Percentiles rank a stretch among this genome's conserved stretches.
phyloP scores from a whole-genome alignment of 1,139 yeast species.

The Yamadazyma dushanensis region DNA sequence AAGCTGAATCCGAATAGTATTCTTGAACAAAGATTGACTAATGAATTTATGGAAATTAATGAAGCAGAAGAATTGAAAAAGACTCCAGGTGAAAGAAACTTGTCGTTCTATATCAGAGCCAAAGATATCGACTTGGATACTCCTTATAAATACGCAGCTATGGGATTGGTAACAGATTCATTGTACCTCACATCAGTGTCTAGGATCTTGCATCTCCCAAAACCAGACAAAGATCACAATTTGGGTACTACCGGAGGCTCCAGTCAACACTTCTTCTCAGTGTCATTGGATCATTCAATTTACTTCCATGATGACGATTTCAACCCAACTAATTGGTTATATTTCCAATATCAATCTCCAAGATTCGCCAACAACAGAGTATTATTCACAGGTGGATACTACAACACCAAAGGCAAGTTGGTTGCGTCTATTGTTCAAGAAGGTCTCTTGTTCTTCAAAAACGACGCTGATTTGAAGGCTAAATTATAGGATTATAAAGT shows the following conservation, averaged over 20 bases:
- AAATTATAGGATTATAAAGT: slow-evolving; percentile 25
- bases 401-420: slow-evolving; percentile 32
- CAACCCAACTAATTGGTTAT: slow-evolving; percentile 43
- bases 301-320: slow-evolving; percentile 45
- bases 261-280: slow-evolving; percentile 32
- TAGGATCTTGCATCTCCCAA: slow-evolving; percentile 29
- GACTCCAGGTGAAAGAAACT: slow-evolving; percentile 32
- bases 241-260: slow-evolving; percentile 21
- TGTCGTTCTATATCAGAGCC: slow-evolving; percentile 32
- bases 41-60: slow-evolving; percentile 23
- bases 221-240: slow-evolving; percentile 12
- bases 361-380: slow-evolving; percentile 42
- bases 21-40: slow-evolving; percentile 30
- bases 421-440: slow-evolving; percentile 46
- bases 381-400: slow-evolving; percentile 35
- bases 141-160: slow-evolving; percentile 18
- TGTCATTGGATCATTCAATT: slow-evolving; percentile 44
- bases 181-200: slow-evolving; percentile 32
- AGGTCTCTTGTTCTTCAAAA: slow-evolving; percentile 38
- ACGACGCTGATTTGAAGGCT: slow-evolving; percentile 28
- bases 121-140: slow-evolving; percentile 20
- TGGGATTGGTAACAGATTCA: slow-evolving; percentile 36
- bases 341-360: slow-evolving; percentile 34
- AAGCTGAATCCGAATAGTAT: slow-evolving; percentile 20
- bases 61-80: slow-evolving; percentile 19